Evolutionary conservation across 73 alveolate species (phyloP).

Genomic region (Paramecium primaurelia): DNA sequence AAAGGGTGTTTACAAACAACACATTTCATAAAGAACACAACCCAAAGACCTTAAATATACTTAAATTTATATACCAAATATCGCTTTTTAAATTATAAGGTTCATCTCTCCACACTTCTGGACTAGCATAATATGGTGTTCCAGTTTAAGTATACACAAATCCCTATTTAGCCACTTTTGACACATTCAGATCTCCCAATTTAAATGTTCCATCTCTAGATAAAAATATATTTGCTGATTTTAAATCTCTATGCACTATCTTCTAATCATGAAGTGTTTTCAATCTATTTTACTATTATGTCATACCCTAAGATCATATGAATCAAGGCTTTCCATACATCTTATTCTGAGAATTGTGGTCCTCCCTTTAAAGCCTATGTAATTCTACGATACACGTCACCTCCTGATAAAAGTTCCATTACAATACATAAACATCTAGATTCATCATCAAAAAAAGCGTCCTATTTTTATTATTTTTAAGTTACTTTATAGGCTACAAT

Average conservation of each 20-base stretch:
- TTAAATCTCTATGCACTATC: constrained; percentile 71
- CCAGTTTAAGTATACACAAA: constrained; percentile 71
- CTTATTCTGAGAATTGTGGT: constrained; percentile 76
- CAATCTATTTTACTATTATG: constrained; percentile 6
- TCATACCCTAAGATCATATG: constrained; percentile 52
- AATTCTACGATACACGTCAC: constrained; percentile 87
- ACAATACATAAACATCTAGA: constrained; percentile 82
- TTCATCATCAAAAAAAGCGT: constrained; percentile 65
- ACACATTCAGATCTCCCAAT: constrained; percentile 70
- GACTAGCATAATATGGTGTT: constrained; percentile 72
- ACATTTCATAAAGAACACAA: constrained; percentile 72
- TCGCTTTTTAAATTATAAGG: constrained; percentile 70
- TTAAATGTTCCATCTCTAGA: constrained; percentile 78
- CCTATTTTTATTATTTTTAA: neutral
- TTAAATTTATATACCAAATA: constrained; percentile 43
- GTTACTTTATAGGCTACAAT: constrained; percentile 52
- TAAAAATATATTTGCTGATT: constrained; percentile 80
- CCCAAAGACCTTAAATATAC: constrained; percentile 61
- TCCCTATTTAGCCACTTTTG: constrained; percentile 71
- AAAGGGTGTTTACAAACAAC: constrained; percentile 73
- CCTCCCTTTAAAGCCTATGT: constrained; percentile 75
- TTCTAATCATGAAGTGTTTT: constrained; percentile 71
- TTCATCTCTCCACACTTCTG: constrained; percentile 73
- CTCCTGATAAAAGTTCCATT: constrained; percentile 94
- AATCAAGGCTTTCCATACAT: constrained; percentile 80